phyloP scores from a whole-genome alignment of 441 rosid species.

The Brassica balearica region DNA sequence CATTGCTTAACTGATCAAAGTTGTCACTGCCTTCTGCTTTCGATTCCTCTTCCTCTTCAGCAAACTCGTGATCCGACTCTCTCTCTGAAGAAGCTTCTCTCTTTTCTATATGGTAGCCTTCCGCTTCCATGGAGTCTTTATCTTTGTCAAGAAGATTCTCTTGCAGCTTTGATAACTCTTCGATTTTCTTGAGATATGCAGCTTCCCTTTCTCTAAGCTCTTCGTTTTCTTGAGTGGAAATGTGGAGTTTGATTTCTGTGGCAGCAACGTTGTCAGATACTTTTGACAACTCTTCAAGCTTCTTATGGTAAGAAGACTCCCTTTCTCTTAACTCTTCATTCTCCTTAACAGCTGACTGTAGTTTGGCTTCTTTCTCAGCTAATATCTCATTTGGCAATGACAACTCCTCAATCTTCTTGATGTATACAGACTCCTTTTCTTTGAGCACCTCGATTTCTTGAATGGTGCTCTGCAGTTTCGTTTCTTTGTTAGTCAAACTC shows the following conservation, averaged over 20 bases:
- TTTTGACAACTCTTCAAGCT: slow-evolving; percentile 38
- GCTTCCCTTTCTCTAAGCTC: slow-evolving; percentile 47
- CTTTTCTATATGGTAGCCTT: slow-evolving; percentile 86
- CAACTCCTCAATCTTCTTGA: slow-evolving; percentile 71
- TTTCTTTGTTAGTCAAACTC: slow-evolving; percentile 71
- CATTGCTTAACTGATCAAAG: slow-evolving; percentile 63
- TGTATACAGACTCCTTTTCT: slow-evolving; percentile 54
- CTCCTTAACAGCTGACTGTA: slow-evolving; percentile 26
- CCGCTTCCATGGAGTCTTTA: slow-evolving; percentile 66
- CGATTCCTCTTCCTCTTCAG: slow-evolving; percentile 73
- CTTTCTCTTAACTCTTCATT: slow-evolving; percentile 39
- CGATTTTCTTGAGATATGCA: slow-evolving; percentile 64
- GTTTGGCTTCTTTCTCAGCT: slow-evolving; percentile 22
- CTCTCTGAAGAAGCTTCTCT: slow-evolving; percentile 83
- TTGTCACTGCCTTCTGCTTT: slow-evolving; percentile 67
- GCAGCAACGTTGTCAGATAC: slow-evolving; percentile 23
- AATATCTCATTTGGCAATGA: slow-evolving; percentile 36
- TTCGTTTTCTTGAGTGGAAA: slow-evolving; percentile 52
- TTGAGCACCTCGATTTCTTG: slow-evolving; percentile 66
- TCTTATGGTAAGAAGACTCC: slow-evolving; percentile 34
- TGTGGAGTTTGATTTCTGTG: slow-evolving; percentile 40
- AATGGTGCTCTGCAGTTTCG: slow-evolving; percentile 64
- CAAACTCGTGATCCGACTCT: slow-evolving; percentile 68
- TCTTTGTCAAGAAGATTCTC: slow-evolving; percentile 39
- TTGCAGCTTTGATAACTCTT: slow-evolving; percentile 42